Conservation (phyloP, 176 grass and related monocot genomes). For the Cymbopogon citratus region DNA sequence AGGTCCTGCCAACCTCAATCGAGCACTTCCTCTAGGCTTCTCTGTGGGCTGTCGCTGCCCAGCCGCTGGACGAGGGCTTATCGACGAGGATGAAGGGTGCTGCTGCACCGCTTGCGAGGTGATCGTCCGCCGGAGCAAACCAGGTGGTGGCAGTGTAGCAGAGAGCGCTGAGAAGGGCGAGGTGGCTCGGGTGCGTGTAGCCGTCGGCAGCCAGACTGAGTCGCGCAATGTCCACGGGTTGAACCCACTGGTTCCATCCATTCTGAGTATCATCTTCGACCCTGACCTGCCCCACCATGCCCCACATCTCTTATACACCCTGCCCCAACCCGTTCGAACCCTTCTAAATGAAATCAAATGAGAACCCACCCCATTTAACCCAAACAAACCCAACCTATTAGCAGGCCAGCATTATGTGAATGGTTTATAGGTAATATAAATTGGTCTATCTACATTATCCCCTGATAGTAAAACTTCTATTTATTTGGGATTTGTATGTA, state of each 20-base stretch:
- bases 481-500: not conserved
- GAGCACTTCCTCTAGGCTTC: not conserved
- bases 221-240: not conserved
- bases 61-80: not conserved
- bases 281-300: not conserved
- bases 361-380: not conserved
- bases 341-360: not conserved
- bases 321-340: not conserved
- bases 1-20: not conserved
- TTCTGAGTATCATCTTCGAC: not conserved
- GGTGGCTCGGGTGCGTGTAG: not conserved
- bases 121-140: not conserved
- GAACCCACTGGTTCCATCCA: not conserved
- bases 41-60: not conserved
- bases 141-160: not conserved
- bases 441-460: not conserved
- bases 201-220: not conserved
- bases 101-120: not conserved
- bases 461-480: not conserved
- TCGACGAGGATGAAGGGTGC: not conserved
- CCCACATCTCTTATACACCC: not conserved
- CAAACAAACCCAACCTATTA: not conserved
- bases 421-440: not conserved
- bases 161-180: not conserved
- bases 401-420: not conserved